phyloP scores from a whole-genome alignment of 1,284 basidiomycete species.

The Pyrrhoderma noxium region DNA sequence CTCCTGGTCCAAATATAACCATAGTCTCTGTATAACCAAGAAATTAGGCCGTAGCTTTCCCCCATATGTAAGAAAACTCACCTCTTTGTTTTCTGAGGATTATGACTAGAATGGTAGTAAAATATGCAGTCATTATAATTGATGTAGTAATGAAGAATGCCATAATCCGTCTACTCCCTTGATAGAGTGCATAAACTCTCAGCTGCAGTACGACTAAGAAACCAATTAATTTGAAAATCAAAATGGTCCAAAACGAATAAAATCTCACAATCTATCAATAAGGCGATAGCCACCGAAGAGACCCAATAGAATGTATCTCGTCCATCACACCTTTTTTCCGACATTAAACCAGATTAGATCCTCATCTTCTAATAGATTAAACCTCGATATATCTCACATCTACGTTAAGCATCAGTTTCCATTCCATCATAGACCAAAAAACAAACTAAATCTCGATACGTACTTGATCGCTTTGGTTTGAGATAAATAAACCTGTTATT shows the following conservation, averaged over 20 bases:
- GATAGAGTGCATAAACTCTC: constrained; percentile 10
- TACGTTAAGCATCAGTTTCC: too few species aligned
- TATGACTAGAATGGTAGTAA: constrained; percentile 1
- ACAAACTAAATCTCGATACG: background rate
- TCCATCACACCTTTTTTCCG: background rate
- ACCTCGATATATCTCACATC: background rate
- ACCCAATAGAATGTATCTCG: constrained; percentile 8
- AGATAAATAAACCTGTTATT: background rate
- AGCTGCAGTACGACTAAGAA: constrained; percentile 2
- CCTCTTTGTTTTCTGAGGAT: constrained; percentile 5
- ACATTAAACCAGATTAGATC: background rate
- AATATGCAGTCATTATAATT: background rate
- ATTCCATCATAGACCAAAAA: background rate
- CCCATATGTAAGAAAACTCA: background rate
- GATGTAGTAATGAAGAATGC: background rate
- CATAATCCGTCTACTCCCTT: constrained; percentile 3
- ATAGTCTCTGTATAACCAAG: background rate
- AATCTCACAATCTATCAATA: constrained; percentile 3
- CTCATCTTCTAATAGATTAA: background rate
- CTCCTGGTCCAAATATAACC: background rate
- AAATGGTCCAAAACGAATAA: background rate
- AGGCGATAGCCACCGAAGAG: background rate
- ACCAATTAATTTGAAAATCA: background rate
- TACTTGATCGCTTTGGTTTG: background rate
- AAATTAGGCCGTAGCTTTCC: background rate